Evolutionary conservation across 2,329 filamentous ascomycete species (phyloP).

Genomic region (Scedosporium apiospermum): DNA sequence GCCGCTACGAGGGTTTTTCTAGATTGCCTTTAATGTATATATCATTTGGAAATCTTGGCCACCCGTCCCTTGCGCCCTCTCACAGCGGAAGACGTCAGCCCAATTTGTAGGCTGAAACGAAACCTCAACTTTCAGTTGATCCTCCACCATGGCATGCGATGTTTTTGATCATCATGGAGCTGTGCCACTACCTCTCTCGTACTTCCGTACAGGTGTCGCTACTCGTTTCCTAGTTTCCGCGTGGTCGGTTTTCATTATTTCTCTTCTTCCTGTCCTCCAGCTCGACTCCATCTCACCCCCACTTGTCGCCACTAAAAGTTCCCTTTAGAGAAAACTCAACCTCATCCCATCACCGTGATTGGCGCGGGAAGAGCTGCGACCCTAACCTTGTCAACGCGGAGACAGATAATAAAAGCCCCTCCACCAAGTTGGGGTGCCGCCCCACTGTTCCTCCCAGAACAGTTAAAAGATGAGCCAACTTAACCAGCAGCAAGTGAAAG

Average conservation of each 20-base stretch:
- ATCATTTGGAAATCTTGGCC: too few species aligned
- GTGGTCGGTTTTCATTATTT: neutral
- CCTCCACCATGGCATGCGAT: too few species aligned
- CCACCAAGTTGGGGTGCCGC: constrained; percentile 10
- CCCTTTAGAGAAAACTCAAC: neutral
- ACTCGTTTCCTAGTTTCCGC: neutral
- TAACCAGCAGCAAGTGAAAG: neutral
- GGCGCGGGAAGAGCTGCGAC: constrained; percentile 18
- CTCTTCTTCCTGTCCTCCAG: neutral
- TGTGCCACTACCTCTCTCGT: too few species aligned
- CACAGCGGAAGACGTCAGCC: too few species aligned
- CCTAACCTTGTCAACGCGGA: constrained; percentile 14
- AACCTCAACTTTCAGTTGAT: too few species aligned
- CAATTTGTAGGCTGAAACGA: too few species aligned
- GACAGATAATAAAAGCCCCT: constrained; percentile 5
- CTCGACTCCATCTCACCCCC: neutral
- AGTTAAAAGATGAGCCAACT: constrained; percentile 9
- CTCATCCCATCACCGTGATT: constrained; percentile 15
- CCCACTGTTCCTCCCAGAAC: constrained; percentile 16
- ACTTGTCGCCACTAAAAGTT: neutral
- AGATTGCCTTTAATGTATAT: neutral
- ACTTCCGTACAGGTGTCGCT: too few species aligned
- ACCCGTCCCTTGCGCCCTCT: too few species aligned
- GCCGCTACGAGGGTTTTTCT: neutral
- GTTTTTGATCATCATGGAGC: too few species aligned